phyloP scores from a whole-genome alignment of 495 filamentous ascomycete species.

The Penicillium mononematosum region DNA sequence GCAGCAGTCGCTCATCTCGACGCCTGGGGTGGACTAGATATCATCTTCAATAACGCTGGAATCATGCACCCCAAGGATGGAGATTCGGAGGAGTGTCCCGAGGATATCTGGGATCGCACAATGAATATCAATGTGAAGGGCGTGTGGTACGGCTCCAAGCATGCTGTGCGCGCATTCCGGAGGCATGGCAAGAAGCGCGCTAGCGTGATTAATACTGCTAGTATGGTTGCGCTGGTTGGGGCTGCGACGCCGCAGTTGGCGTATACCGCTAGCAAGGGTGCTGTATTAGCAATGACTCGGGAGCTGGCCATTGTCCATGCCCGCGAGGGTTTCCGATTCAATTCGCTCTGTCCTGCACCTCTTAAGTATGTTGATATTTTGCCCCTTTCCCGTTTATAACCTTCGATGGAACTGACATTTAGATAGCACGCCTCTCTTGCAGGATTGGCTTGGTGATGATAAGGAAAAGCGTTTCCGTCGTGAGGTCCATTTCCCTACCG shows the following conservation, averaged over 20 bases:
- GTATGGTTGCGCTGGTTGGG: slow-evolving; percentile 88
- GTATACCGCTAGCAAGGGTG: slow-evolving; percentile 94
- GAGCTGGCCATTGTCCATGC: slow-evolving; percentile 84
- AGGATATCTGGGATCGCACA: slow-evolving; percentile 93
- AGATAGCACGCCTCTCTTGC: slow-evolving; percentile 66
- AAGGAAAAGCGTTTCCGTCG: slow-evolving; percentile 75
- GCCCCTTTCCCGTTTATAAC: not conserved
- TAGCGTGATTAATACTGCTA: slow-evolving; percentile 93
- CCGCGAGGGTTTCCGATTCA: slow-evolving; percentile 82
- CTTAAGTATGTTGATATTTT: slow-evolving; percentile 59
- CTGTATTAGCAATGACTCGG: slow-evolving; percentile 81
- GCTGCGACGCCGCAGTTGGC: slow-evolving; percentile 93
- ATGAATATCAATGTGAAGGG: slow-evolving; percentile 97
- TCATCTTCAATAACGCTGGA: slow-evolving; percentile 99
- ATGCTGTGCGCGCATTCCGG: slow-evolving; percentile 81
- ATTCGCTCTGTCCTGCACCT: slow-evolving; percentile 87
- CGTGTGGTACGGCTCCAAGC: slow-evolving; percentile 95
- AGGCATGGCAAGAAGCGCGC: slow-evolving; percentile 72
- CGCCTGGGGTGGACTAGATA: slow-evolving; percentile 84
- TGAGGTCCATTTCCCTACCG: slow-evolving; percentile 91
- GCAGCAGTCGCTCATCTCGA: slow-evolving; percentile 69
- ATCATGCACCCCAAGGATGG: slow-evolving; percentile 93
- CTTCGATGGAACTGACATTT: slow-evolving; percentile 56
- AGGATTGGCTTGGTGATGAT: slow-evolving; percentile 95
- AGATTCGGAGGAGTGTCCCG: slow-evolving; percentile 79